A percentile compares a stretch with the other conserved stretches of the same genome.
phyloP scores from a whole-genome alignment of 805 yeast species.

The Jamesozyma gamospora region DNA sequence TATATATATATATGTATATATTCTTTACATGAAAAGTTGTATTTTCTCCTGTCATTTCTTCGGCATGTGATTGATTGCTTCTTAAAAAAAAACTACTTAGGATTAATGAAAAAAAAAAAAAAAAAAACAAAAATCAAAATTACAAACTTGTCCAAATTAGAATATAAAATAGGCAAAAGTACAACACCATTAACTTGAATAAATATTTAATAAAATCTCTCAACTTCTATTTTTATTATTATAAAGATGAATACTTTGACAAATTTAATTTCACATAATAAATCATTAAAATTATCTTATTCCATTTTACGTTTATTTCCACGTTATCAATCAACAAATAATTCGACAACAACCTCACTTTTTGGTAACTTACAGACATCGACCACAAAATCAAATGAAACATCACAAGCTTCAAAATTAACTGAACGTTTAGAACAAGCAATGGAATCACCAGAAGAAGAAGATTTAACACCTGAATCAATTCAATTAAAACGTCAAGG shows the following conservation, averaged over 20 bases:
- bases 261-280: background rate
- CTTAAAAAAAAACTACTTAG: too few species aligned
- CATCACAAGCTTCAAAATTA: background rate
- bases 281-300: background rate
- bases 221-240: background rate
- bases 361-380: conserved; percentile 1
- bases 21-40: too few species aligned
- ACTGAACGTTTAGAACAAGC: conserved; percentile 4
- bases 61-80: too few species aligned
- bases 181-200: too few species aligned
- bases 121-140: too few species aligned
- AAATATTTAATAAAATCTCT: too few species aligned
- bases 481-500: conserved; percentile 14
- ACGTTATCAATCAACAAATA: background rate
- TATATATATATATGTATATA: too few species aligned
- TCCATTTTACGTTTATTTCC: background rate
- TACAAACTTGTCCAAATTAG: too few species aligned
- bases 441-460: conserved; percentile 8
- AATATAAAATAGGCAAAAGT: too few species aligned
- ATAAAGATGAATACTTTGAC: background rate
- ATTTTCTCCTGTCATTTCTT: too few species aligned
- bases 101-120: too few species aligned
- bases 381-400: background rate
- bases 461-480: conserved; percentile 16
- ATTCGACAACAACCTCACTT: conserved; percentile 1